Evolutionary conservation across 768 basidiomycete genomes (phyloP).

Genomic region (Wakefieldia striispora): DNA sequence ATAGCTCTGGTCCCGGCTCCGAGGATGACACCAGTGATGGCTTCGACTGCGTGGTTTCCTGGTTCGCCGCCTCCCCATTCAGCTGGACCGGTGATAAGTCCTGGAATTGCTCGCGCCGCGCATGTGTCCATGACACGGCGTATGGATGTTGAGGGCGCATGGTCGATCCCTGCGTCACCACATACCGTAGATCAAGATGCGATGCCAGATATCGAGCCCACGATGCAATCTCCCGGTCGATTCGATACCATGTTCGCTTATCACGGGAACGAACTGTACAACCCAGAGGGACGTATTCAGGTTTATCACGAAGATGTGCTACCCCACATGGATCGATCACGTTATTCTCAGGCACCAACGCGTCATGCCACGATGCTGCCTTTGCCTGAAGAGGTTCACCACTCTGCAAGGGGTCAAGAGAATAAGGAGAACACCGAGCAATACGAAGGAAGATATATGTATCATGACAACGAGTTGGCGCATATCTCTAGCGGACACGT

Average conservation of each 20-base stretch:
- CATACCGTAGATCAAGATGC: conserved; percentile 38
- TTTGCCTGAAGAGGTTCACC: conserved; percentile 14
- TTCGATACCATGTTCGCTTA: conserved; percentile 40
- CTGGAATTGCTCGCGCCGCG: conserved; percentile 9
- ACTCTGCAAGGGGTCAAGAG: conserved; percentile 15
- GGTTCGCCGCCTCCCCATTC: conserved; percentile 9
- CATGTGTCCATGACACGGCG: conserved; percentile 11
- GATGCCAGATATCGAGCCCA: conserved; percentile 35
- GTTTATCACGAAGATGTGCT: conserved; percentile 22
- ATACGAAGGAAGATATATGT: conserved; percentile 12
- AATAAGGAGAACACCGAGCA: conserved; percentile 41
- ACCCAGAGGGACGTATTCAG: conserved; percentile 12
- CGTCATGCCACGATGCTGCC: conserved; percentile 11
- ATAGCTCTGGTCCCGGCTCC: conserved; percentile 1
- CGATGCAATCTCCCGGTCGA: conserved; percentile 45
- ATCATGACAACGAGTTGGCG: conserved; percentile 17
- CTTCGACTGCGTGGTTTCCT: conserved; percentile 19
- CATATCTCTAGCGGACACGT: conserved; percentile 32
- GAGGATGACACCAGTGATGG: conserved; percentile 3
- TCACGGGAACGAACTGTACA: conserved; percentile 17
- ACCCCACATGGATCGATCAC: conserved; percentile 18
- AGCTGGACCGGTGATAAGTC: conserved; percentile 13
- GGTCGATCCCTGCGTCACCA: conserved; percentile 42
- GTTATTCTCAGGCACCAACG: conserved; percentile 10
- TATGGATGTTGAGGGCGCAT: conserved; percentile 3